Evolutionary conservation across 2,329 filamentous ascomycete species (phyloP).

Genomic region (Diplodia mutila): DNA sequence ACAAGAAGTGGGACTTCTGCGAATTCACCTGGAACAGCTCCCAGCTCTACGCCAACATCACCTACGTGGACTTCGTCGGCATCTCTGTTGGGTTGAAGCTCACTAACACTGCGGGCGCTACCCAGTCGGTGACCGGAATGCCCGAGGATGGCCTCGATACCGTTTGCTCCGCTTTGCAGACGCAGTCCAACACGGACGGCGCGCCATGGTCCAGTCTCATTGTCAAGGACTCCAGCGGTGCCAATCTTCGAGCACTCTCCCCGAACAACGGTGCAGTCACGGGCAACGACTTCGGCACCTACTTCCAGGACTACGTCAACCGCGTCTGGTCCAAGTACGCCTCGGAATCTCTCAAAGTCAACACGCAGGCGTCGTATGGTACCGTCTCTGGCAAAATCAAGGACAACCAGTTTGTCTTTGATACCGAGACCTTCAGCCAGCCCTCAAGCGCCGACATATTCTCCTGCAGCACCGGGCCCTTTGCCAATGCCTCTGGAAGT

Average conservation of each 20-base stretch:
- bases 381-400: conserved; percentile 56
- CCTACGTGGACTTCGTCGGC: conserved; percentile 74
- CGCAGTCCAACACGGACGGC: conserved; percentile 61
- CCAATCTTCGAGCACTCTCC: conserved; percentile 48
- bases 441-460: conserved; percentile 62
- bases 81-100: conserved; percentile 53
- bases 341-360: conserved; percentile 55
- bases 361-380: conserved; percentile 67
- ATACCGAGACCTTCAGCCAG: conserved; percentile 31
- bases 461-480: conserved; percentile 63
- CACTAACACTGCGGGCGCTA: conserved; percentile 42
- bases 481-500: conserved; percentile 49
- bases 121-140: conserved; percentile 61
- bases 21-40: conserved; percentile 54
- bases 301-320: conserved; percentile 58
- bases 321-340: conserved; percentile 56
- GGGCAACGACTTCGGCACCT: conserved; percentile 54
- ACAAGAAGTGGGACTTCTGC: conserved; percentile 51
- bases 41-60: conserved; percentile 61
- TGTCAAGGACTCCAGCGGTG: conserved; percentile 41
- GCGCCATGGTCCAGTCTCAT: conserved; percentile 65
- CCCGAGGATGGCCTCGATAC: conserved; percentile 58
- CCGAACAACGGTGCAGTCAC: conserved; percentile 53
- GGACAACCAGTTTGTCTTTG: conserved; percentile 48
- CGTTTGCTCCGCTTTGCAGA: conserved; percentile 58